Percentiles rank a stretch among this genome's conserved stretches.
Evolutionary conservation across 768 basidiomycete genomes (phyloP).

Genomic region (Auriculariales sp.): DNA sequence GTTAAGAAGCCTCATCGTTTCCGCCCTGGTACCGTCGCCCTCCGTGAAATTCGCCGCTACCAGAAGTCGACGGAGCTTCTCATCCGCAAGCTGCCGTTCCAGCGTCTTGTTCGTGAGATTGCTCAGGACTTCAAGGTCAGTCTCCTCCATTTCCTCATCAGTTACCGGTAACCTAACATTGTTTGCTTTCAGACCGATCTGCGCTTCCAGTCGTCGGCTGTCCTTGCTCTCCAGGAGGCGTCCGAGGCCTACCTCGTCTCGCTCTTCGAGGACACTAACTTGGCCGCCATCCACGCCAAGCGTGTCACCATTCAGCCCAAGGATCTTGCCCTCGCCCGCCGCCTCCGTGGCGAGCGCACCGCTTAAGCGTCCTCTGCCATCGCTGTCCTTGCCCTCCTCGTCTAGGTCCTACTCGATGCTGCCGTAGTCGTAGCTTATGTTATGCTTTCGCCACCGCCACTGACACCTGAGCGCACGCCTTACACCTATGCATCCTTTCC

Average conservation of each 20-base stretch:
- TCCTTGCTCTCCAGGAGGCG: conserved; percentile 88
- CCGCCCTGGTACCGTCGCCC: conserved; percentile 90
- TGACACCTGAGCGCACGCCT: no score
- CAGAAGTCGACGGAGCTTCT: conserved; percentile 98
- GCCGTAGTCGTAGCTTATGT: no score
- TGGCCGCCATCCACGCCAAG: conserved; percentile 84
- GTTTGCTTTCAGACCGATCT: conserved; percentile 47
- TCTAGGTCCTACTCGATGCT: no score
- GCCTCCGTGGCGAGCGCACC: conserved; percentile 66
- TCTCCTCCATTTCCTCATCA: not conserved
- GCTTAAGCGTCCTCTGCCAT: no score
- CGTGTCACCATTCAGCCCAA: conserved; percentile 65
- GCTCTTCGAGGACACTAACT: conserved; percentile 79
- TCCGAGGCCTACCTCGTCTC: conserved; percentile 82
- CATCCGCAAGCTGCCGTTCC: conserved; percentile 99
- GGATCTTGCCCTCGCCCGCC: conserved; percentile 75
- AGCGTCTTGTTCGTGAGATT: conserved; percentile 92
- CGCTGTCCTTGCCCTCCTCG: no score
- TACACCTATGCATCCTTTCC: no score
- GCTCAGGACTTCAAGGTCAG: conserved; percentile 79
- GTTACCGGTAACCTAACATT: no score
- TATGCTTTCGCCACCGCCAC: no score
- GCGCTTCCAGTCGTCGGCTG: conserved; percentile 91
- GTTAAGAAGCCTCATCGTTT: conserved; percentile 26
- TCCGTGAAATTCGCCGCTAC: conserved; percentile 96